Base-by-base conservation (phyloP, 495 filamentous ascomycete species). In the Podospora pseudopauciseta region DNA sequence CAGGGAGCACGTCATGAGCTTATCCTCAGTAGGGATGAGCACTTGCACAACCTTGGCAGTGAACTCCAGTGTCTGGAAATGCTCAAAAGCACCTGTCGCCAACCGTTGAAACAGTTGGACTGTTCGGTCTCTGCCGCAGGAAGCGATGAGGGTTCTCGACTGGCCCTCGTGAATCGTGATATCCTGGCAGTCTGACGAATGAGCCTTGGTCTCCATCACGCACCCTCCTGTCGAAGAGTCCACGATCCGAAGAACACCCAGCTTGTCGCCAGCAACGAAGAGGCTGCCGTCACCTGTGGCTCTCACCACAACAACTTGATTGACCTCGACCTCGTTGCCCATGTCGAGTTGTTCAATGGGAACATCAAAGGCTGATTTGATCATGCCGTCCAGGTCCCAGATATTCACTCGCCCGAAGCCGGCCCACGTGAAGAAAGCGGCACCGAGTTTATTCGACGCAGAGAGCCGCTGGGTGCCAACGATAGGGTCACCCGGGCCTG, bases 391-490 rank as follows among this genome's bases (percentile, higher is more conserved):
- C 7, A 86, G 77, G 71, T 88, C 83, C 95, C 96, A 99, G 72
- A 95, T 88, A 44, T 91, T 85, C 54, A 97, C 86, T 27, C 81
- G 84, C 4, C 95, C 95, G 66, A 86, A 86, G 60, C 84, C 85
- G 11, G 93, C 92, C 91, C 92, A 98, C 0, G 93, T 97, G 71
- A 92, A 90, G 75, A 97, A 96, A 30, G 88, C 85, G 2, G 92
- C 89, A 11, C 84, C 79, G 1, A 86, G 74, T 6, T 77, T 72
- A 68, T 90, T 89, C 0, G 86, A 82, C 32, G 76, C 74, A 4
- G 83, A 75, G 4, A 97, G 77, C 4, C 86, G 72, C 65, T 86
- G 81, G 34, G 96, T 87, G 27, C 96, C 95, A 39, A 92, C 80
- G 26, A 96, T 89, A 3, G 92, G 82, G 69, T 92, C 92, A 56